Evolutionary conservation across 2,329 filamentous ascomycete species (phyloP), one percentile per base, ranked within the genome.

Genomic region (Leptosphaerulina australis): DNA sequence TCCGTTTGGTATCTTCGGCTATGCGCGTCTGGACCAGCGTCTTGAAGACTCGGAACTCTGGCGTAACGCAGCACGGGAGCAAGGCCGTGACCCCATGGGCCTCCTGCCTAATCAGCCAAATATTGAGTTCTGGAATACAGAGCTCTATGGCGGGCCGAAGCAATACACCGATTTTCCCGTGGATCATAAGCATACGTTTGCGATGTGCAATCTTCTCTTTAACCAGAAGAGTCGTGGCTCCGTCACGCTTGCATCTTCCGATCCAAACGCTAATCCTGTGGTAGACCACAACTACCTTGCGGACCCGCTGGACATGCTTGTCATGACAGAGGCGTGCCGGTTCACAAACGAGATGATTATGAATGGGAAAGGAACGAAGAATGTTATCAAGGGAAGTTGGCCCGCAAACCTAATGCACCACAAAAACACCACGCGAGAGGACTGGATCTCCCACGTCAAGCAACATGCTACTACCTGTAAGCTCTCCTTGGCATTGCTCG

Each of bases 101-200:
- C 71, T 87, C 12, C 79, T 78, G 0, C 69, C 74, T 0, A 66
- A 69, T 5, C 84, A 87, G 60, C 82, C 84, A 0, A 83, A 86
- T 59, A 65, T 85, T 38, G 84, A 87, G 59, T 81, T 85, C 67
- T 86, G 85, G 70, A 82, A 77, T 24, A 85, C 83, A 0, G 83
- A 86, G 62, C 81, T 81, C 59, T 85, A 85, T 56, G 82, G 82
- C 3, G 82, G 82, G 0, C 83, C 83, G 0, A 83, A 83, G 55
- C 81, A 84, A 51, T 85, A 77, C 52, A 71, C 75, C 15, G 70
- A 83, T 28, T 81, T 79, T 44, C 83, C 83, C 0, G 69, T 75
- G 2, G 75, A 83, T 33, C 72, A 77, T 14, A 76, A 84, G 46
- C 76, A 82, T 52, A 79, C 78, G 0, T 87, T 87, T 54, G 78